Evolutionary conservation across 371 early-diverging fungal genomes (phyloP), one percentile per base, ranked within the genome.

Genomic region (Syncephalastrum monosporum): DNA sequence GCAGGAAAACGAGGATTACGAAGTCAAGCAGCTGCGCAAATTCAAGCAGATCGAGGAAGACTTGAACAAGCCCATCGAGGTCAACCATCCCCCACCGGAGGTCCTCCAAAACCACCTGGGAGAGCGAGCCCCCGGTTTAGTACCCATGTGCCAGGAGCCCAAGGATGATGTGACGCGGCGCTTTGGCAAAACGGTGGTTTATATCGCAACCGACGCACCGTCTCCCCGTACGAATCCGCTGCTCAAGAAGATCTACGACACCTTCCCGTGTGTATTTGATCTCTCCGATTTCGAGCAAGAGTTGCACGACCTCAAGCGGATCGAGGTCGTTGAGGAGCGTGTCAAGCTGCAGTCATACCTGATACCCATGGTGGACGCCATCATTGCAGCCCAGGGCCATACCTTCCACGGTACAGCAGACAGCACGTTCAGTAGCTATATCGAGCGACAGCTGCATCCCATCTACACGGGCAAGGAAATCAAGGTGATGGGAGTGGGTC

Each of bases 331-430:
- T 5, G 60, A 64, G 38, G 84, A 85, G 29, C 73, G 75, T 3
- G 77, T 83, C 3, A 72, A 74, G 6, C 59, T 85, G 38, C 67
- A 73, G 47, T 65, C 69, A 17, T 82, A 81, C 50, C 50, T 86
- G 44, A 82, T 86, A 29, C 86, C 86, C 6, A 83, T 86, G 81
- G 72, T 86, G 6, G 86, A 86, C 53, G 83, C 84, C 17, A 77
- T 86, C 45, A 82, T 83, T 43, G 68, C 84, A 7, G 75, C 86
- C 15, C 82, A 84, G 49, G 86, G 84, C 0, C 75, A 72, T 50
- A 66, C 75, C 1, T 86, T 86, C 46, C 61, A 71, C 41, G 84
- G 86, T 15, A 86, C 86, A 0, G 75, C 74, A 1, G 76, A 77
- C 52, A 82, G 83, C 19, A 84, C 84, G 3, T 86, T 86, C 45